Percentiles rank a stretch among this genome's conserved stretches.
phyloP scores from a whole-genome alignment of 257 asterid genomes.

The Salvia miltiorrhiza region DNA sequence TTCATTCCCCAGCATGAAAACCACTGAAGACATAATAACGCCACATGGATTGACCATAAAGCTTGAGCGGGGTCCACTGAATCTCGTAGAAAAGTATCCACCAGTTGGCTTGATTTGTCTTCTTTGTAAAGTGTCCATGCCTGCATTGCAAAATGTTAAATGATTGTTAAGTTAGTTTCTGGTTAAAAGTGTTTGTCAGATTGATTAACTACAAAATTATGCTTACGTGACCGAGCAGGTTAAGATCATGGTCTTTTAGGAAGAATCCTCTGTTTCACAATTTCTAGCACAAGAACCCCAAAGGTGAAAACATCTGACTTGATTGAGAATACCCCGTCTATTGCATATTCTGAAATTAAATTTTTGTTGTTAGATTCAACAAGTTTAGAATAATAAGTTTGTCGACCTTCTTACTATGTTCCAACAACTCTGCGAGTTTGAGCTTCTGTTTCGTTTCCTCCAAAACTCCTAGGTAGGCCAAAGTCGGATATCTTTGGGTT shows the following conservation, averaged over 20 bases:
- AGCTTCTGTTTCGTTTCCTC: slow-evolving; percentile 22
- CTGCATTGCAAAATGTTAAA: neutral
- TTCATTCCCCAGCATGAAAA: slow-evolving; percentile 20
- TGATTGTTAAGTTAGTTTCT: neutral
- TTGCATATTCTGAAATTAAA: neutral
- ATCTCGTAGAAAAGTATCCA: slow-evolving; percentile 8
- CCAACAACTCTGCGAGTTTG: slow-evolving; percentile 20
- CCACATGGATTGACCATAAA: slow-evolving; percentile 13
- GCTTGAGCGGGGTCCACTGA: neutral
- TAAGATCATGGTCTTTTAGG: neutral
- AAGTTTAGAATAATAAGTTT: too few relatives aligned
- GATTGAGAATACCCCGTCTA: slow-evolving; percentile 7
- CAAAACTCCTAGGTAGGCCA: slow-evolving; percentile 16
- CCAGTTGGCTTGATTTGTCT: neutral
- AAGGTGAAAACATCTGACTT: slow-evolving; percentile 8
- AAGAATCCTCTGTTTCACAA: neutral
- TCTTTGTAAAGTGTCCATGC: slow-evolving; percentile 23
- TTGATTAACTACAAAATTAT: neutral
- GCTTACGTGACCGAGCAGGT: slow-evolving; percentile 14
- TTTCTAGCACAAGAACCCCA: neutral
- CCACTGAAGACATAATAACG: slow-evolving; percentile 15
- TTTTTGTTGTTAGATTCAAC: too few relatives aligned
- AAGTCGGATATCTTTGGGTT: slow-evolving; percentile 29
- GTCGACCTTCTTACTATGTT: slow-evolving; percentile 16
- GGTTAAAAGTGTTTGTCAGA: neutral